A percentile compares a stretch with the other conserved stretches of the same genome.
Conservation (phyloP, 257 asterid species). For the Catharanthus roseus region DNA sequence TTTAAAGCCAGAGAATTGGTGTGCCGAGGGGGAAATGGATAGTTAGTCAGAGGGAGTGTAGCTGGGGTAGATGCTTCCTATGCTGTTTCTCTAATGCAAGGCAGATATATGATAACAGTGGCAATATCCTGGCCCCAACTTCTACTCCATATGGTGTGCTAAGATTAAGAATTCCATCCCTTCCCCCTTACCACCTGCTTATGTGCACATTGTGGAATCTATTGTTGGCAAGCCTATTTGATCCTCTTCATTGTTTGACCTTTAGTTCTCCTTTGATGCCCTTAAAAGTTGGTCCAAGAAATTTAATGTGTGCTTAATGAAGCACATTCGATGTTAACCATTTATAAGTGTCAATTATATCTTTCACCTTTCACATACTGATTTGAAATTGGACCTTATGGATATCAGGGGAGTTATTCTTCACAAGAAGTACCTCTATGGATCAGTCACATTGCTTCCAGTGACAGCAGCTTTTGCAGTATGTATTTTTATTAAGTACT, state of each 20-base stretch:
- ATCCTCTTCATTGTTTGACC: neutral
- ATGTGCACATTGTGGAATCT: too few species aligned
- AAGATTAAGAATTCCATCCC: too few species aligned
- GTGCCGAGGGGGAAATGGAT: slow-evolving; percentile 1
- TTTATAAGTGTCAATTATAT: neutral
- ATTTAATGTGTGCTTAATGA: neutral
- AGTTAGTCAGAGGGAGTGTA: neutral
- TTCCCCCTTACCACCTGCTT: too few species aligned
- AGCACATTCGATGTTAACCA: neutral
- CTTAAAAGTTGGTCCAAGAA: neutral
- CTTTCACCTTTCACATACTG: slow-evolving; percentile 1
- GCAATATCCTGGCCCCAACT: neutral
- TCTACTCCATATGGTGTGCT: too few species aligned
- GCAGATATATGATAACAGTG: neutral
- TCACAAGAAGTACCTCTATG: slow-evolving; percentile 81
- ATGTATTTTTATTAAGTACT: slow-evolving; percentile 12
- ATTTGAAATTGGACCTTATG: slow-evolving; percentile 18
- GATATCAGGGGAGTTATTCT: slow-evolving; percentile 68
- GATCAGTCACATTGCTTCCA: slow-evolving; percentile 76
- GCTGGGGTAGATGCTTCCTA: neutral
- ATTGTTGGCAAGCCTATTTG: neutral
- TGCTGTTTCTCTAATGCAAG: neutral
- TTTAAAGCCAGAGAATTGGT: neutral
- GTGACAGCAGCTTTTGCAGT: slow-evolving; percentile 74
- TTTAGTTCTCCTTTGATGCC: neutral